These are phyloP conservation scores for Lasiodiplodia gonubiensis DNA, from an alignment of 2,329 filamentous ascomycete species.

Conservation along the genomic window DNA sequence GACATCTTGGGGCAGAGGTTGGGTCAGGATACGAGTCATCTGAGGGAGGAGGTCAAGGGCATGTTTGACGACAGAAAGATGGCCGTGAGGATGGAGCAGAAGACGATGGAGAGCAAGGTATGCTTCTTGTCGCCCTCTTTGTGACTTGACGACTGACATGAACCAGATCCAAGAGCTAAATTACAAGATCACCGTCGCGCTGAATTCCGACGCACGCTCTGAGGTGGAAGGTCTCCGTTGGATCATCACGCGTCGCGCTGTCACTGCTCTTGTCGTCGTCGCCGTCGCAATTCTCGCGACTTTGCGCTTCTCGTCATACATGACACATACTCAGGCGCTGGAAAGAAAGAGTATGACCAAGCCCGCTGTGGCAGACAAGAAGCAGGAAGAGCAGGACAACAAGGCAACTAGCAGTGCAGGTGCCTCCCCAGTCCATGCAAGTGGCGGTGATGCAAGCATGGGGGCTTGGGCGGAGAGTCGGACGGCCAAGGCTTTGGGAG, in stretches of 20 bases:
- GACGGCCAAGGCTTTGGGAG: background rate
- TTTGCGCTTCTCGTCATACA: slow-evolving; percentile 48
- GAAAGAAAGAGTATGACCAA: slow-evolving; percentile 46
- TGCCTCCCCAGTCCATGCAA: background rate
- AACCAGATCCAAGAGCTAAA: slow-evolving; percentile 85
- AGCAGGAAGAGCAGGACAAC: slow-evolving; percentile 15
- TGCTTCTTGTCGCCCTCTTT: slow-evolving; percentile 34
- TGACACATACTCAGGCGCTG: slow-evolving; percentile 46
- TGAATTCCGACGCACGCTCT: slow-evolving; percentile 89
- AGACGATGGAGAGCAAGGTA: slow-evolving; percentile 79
- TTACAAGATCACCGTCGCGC: slow-evolving; percentile 89
- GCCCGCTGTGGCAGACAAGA: background rate
- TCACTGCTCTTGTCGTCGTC: slow-evolving; percentile 60
- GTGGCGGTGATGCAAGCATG: background rate
- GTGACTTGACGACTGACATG: background rate
- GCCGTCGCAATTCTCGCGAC: slow-evolving; percentile 53
- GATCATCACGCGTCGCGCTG: slow-evolving; percentile 73
- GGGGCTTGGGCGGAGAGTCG: background rate
- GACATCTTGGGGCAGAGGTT: slow-evolving; percentile 87
- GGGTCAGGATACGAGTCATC: slow-evolving; percentile 77
- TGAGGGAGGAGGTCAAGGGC: slow-evolving; percentile 91
- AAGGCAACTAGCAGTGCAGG: background rate
- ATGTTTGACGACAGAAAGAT: slow-evolving; percentile 97
- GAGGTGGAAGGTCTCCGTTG: slow-evolving; percentile 91
- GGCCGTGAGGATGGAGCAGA: slow-evolving; percentile 86